Base-by-base conservation (phyloP, 83 land plant genomes). In the Picea engelmannii region DNA sequence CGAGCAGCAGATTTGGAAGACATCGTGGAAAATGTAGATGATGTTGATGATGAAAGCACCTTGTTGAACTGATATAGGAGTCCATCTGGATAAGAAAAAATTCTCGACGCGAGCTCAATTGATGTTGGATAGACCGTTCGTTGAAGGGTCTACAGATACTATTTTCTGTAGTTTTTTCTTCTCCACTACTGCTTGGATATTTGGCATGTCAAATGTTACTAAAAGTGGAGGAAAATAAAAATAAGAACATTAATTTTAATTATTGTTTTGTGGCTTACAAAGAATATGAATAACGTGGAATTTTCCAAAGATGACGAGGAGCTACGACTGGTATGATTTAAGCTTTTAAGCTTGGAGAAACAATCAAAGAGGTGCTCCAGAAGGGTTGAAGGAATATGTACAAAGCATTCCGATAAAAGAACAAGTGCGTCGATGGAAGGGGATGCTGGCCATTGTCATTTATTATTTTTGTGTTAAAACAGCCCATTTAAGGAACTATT, bases 21-120 rank as follows among this genome's bases (percentile, higher is more conserved):
- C 18, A 44, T 59, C 16, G 75, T 68, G 23, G 85, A 83, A 78
- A 80, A 82, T 25, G 79, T 4, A 38, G 78, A 47, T 21, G 23
- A 4, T 10, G 25, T 20, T 12, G 80, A 78, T 74, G 77, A 20
- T 66, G 69, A 16, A 66, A 66, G 69, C 9, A 25, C 35, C 42
- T 17, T 16, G 63, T 78, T 24, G 79, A 73, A 44, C 76, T 73
- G 76, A 73, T 73, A 21, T 73, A n/a, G 12, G 55, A 44, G 49
- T 44, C 49, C 49, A 44, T 44, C 49, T 44, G 49, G 35, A 11
- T 9, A 35, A 16, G 40, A 35, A 69, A 67, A 69, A 17, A 35
- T 5, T 6, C 18, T 7, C 12, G 1, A 35, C 35, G 44, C 1
- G 10, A 68, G 42, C 18, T 68, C 40, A 18, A 68, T 68, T 35